Base-by-base conservation (phyloP, 306 rosid species). In the Dicorynia guianensis region DNA sequence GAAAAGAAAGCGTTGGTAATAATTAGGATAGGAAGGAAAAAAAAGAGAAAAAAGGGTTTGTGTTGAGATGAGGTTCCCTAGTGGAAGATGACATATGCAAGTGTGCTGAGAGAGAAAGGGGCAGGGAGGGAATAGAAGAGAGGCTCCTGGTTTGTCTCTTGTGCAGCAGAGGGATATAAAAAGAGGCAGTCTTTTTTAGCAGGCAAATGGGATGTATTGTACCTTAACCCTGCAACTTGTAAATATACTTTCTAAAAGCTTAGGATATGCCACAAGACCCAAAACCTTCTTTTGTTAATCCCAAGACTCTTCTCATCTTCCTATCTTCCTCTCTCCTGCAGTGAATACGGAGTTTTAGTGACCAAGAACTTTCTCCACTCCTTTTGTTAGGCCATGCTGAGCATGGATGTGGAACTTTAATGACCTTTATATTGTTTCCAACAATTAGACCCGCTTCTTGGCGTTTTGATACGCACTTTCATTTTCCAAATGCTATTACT, bases 191-290 rank as follows among this genome's bases (percentile, higher is more conserved):
- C 85, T 89, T 85, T 88, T 94, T 81, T 55, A 82, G 89, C 5
- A 85, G 96, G 96, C 97, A 92, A 95, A 83, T 92, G 91, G 93
- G 71, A 95, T 95, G 72, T 80, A 75, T 76, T 83, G 93, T 86
- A 90, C 93, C 90, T 86, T 75, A 84, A 88, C 84, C 75, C 93
- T 94, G 96, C 97, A 82, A 90, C 96, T 87, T 64, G 77, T 77
- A 57, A 71, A 77, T 25, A 80, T 85, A 82, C 99, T 92, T 96
- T 96, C 92, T 88, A 89, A 96, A 92, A 96, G 96, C 85, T 86
- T 67, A 85, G 83, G 87, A 87, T 88, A 95, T 90, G 79, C 96
- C 88, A 85, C 87, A 80, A 82, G 83, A 81, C 82, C 87, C 86
- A 86, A 76, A 75, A 3, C 82, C 72, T 86, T 50, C 98, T 90